These are phyloP conservation scores for Penicillium coffeae DNA, from an alignment of 495 filamentous ascomycete species.

Conservation along the genomic window DNA sequence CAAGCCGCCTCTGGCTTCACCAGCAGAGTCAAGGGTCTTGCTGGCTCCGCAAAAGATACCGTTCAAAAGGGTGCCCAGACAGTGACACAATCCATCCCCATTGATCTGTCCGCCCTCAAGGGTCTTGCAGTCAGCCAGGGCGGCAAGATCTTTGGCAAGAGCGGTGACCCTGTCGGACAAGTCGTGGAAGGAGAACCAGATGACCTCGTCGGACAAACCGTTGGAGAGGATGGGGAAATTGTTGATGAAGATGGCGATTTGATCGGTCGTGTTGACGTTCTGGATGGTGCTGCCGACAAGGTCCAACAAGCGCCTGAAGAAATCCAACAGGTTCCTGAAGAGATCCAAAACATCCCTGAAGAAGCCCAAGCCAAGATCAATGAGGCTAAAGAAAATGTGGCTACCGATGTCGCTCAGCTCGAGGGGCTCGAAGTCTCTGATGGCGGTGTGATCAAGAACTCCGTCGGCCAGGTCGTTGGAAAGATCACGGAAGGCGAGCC, in stretches of 20 bases:
- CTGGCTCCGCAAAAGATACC: slow-evolving; percentile 22
- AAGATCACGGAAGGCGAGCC: slow-evolving; percentile 58
- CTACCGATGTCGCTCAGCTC: slow-evolving; percentile 38
- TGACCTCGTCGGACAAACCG: slow-evolving; percentile 43
- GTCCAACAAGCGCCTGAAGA: slow-evolving; percentile 19
- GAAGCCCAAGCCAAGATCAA: slow-evolving; percentile 19
- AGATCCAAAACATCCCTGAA: slow-evolving; percentile 11
- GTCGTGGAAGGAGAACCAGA: slow-evolving; percentile 41
- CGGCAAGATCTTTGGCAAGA: slow-evolving; percentile 37
- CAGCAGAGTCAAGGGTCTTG: slow-evolving; percentile 19
- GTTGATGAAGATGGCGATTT: slow-evolving; percentile 48
- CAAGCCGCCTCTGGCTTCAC: slow-evolving; percentile 11
- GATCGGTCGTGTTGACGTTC: slow-evolving; percentile 43
- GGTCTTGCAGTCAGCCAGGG: slow-evolving; percentile 56
- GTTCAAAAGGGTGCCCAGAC: slow-evolving; percentile 21
- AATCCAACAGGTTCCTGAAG: slow-evolving; percentile 8
- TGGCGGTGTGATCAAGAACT: slow-evolving; percentile 52
- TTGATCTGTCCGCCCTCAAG: slow-evolving; percentile 64
- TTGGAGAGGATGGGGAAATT: slow-evolving; percentile 54
- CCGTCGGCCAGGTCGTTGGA: slow-evolving; percentile 53
- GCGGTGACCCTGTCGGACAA: slow-evolving; percentile 36
- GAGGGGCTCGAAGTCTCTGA: slow-evolving; percentile 55
- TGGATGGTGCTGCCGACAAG: slow-evolving; percentile 32
- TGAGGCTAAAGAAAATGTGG: slow-evolving; percentile 10
- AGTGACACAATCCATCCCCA: slow-evolving; percentile 24